A percentile compares a stretch with the other conserved stretches of the same genome.
These are phyloP conservation scores for Ophiostoma piceae DNA, from an alignment of 2,329 filamentous ascomycete species.

Conservation along the genomic window DNA sequence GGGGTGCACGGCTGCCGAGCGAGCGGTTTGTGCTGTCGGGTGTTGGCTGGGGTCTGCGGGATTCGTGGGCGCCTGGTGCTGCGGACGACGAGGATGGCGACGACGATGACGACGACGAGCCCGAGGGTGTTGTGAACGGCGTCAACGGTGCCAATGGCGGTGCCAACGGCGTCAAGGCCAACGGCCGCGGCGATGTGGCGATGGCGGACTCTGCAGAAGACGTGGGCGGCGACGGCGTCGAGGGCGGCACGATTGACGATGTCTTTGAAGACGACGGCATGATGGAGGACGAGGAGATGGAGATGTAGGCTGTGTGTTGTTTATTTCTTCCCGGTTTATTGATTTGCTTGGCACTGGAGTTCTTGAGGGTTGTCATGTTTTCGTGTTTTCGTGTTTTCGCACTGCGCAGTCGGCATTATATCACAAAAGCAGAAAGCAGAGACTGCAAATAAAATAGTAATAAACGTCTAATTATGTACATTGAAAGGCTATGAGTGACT, in stretches of 20 bases:
- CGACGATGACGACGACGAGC: slow-evolving; percentile 43
- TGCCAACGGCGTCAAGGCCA: slow-evolving; percentile 36
- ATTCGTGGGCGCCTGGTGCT: slow-evolving; percentile 48
- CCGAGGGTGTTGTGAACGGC: not conserved
- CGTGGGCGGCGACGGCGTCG: slow-evolving; percentile 49
- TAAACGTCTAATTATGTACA: not conserved
- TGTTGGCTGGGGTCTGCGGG: slow-evolving; percentile 58
- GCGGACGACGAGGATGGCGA: slow-evolving; percentile 43
- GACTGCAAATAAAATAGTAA: not conserved
- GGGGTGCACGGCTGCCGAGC: slow-evolving; percentile 61
- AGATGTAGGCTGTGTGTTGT: slow-evolving; percentile 30
- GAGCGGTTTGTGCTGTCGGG: slow-evolving; percentile 65
- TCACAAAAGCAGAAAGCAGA: slow-evolving; percentile 10
- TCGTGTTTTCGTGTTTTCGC: not conserved
- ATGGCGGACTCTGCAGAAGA: slow-evolving; percentile 42
- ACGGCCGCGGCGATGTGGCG: slow-evolving; percentile 32
- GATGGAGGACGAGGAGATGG: slow-evolving; percentile 37
- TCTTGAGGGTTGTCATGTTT: not conserved
- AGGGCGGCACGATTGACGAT: slow-evolving; percentile 51
- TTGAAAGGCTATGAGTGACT: not conserved
- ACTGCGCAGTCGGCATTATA: not conserved
- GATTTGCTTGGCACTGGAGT: not conserved
- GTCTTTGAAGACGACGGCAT: slow-evolving; percentile 36
- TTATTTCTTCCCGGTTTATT: not conserved
- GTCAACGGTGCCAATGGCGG: slow-evolving; percentile 33